Conservation (phyloP, 495 filamentous ascomycete species). For the Xylaria castorea region DNA sequence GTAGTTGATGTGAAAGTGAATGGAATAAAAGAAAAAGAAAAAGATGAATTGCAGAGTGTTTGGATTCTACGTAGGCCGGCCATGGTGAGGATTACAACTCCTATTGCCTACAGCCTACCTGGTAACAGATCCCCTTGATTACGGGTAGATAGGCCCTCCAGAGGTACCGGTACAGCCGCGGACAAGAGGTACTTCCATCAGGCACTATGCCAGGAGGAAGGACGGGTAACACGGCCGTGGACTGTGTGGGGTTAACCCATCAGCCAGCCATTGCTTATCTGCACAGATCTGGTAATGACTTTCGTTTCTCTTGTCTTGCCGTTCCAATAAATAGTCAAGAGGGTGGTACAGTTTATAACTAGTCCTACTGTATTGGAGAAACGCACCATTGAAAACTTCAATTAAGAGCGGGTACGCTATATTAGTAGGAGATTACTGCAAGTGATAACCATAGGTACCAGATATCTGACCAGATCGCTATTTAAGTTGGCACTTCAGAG, state of each 20-base stretch:
- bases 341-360: neutral
- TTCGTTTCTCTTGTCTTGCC: slow-evolving; percentile 15
- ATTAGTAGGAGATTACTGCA: neutral
- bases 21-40: slow-evolving; percentile 1
- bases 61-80: neutral
- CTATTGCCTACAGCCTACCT: slow-evolving; percentile 22
- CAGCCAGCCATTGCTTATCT: slow-evolving; percentile 3
- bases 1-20: slow-evolving; percentile 10
- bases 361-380: neutral
- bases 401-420: neutral
- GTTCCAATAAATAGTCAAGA: neutral
- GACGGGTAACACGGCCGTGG: neutral
- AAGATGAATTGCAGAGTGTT: neutral
- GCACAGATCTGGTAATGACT: slow-evolving; percentile 20
- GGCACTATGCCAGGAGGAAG: neutral
- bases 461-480: neutral
- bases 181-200: slow-evolving; percentile 2
- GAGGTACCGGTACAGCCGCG: neutral
- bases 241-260: slow-evolving; percentile 16
- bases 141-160: neutral
- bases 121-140: slow-evolving; percentile 12
- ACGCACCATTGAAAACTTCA: neutral
- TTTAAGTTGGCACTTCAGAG: neutral
- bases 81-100: slow-evolving; percentile 14
- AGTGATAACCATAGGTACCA: neutral